Evolutionary conservation across 768 basidiomycete species (phyloP).

Genomic region (Coprinellus micaceus): DNA sequence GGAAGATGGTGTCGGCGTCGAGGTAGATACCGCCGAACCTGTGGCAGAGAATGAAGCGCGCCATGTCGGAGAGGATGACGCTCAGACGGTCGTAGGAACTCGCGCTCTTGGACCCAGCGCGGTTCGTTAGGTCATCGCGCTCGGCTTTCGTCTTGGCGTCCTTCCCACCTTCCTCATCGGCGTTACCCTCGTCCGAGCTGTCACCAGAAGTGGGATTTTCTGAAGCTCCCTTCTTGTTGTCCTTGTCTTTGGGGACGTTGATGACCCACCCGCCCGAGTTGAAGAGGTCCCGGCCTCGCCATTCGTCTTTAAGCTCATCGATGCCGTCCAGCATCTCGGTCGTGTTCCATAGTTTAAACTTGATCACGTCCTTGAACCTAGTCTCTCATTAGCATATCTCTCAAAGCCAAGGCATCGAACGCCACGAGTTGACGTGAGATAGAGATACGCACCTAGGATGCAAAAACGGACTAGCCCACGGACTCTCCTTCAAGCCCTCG

Average conservation of each 20-base stretch:
- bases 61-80: conserved; percentile 95
- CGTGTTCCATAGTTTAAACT: conserved; percentile 98
- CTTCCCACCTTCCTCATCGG: no score
- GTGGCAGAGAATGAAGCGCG: conserved; percentile 94
- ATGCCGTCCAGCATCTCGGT: conserved; percentile 93
- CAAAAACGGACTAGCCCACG: conserved; percentile 94
- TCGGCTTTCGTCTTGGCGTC: conserved; percentile 28
- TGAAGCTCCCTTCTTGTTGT: neutral
- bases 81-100: conserved; percentile 86
- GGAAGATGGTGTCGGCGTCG: conserved; percentile 92
- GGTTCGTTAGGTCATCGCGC: conserved; percentile 51
- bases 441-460: conserved; percentile 54
- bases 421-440: no score
- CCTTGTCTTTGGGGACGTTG: conserved; percentile 34
- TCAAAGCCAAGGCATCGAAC: no score
- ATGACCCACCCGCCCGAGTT: conserved; percentile 82
- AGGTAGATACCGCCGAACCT: conserved; percentile 96
- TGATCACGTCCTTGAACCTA: conserved; percentile 88
- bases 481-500: conserved; percentile 73
- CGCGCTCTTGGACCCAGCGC: conserved; percentile 82
- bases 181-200: no score
- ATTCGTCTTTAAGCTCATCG: conserved; percentile 85
- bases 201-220: no score
- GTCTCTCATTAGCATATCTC: no score
- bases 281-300: conserved; percentile 82